phyloP scores from a whole-genome alignment of 805 yeast genomes.

The Kuraishia capsulata region DNA sequence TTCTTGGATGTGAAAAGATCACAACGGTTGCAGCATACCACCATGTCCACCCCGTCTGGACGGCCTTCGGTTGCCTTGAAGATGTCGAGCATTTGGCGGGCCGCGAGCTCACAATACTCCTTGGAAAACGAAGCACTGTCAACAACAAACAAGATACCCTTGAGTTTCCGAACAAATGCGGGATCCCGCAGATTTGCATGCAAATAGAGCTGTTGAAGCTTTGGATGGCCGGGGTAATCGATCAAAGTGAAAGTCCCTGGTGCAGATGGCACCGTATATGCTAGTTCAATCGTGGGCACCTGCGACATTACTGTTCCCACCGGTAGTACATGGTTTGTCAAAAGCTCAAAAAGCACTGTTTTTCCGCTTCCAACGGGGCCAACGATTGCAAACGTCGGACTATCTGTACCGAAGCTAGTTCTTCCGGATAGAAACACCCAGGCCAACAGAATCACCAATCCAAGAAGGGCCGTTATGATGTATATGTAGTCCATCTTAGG shows the following conservation, averaged over 20 bases:
- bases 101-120: slow-evolving; percentile 39
- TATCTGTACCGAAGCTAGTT: neutral
- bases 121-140: slow-evolving; percentile 58
- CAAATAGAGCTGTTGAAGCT: slow-evolving; percentile 49
- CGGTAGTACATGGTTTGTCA: slow-evolving; percentile 12
- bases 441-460: slow-evolving; percentile 2
- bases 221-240: slow-evolving; percentile 87
- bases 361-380: slow-evolving; percentile 8
- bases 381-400: slow-evolving; percentile 5
- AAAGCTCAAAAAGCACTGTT: slow-evolving; percentile 7
- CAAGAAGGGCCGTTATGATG: slow-evolving; percentile 1
- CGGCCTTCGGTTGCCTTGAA: slow-evolving; percentile 51
- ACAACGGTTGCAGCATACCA: slow-evolving; percentile 76
- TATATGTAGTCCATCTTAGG: too few relatives aligned
- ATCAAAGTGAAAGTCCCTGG: slow-evolving; percentile 40
- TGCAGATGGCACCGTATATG: slow-evolving; percentile 29
- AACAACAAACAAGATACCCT: slow-evolving; percentile 68
- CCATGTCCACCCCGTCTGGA: slow-evolving; percentile 62
- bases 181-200: slow-evolving; percentile 35
- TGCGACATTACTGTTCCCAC: slow-evolving; percentile 39
- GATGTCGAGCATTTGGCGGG: slow-evolving; percentile 49
- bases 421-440: neutral
- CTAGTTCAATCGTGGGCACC: slow-evolving; percentile 30
- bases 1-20: slow-evolving; percentile 84
- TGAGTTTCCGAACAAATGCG: slow-evolving; percentile 30